Evolutionary conservation across 2,329 filamentous ascomycete species (phyloP).

Genomic region (Colletotrichum endophyticum): DNA sequence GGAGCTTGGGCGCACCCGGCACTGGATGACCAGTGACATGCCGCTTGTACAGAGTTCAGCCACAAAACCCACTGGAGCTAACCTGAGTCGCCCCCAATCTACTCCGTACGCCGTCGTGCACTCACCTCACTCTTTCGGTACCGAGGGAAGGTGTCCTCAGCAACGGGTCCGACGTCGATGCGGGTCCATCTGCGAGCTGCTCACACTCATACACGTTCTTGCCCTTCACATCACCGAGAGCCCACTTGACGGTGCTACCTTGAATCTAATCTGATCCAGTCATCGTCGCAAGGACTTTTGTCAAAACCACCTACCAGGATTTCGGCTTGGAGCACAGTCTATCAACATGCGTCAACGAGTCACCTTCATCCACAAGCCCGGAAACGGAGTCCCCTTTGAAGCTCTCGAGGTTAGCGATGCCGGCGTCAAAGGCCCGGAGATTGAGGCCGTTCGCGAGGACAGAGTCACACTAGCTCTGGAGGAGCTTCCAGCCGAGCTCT

Average conservation of each 20-base stretch:
- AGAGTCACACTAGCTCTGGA: slow-evolving; percentile 74
- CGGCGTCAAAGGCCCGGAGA: slow-evolving; percentile 57
- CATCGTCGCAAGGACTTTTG: background rate
- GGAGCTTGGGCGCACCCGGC: background rate
- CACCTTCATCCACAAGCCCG: slow-evolving; percentile 76
- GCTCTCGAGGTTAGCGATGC: slow-evolving; percentile 62
- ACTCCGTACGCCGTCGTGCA: background rate
- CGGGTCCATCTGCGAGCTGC: background rate
- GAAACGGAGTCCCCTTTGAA: slow-evolving; percentile 67
- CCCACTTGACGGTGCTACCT: background rate
- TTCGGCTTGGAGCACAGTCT: background rate
- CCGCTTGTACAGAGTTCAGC: background rate
- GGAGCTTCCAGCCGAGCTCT: slow-evolving; percentile 75
- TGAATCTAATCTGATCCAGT: background rate
- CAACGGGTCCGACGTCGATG: background rate
- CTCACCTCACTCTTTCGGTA: background rate
- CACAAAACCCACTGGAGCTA: background rate
- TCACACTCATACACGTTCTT: background rate
- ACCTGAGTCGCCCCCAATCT: background rate
- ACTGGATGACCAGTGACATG: background rate
- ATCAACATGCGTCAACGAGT: slow-evolving; percentile 75
- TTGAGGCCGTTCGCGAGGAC: slow-evolving; percentile 78
- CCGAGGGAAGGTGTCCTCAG: slow-evolving; percentile 13
- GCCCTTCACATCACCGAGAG: background rate
- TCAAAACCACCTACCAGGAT: background rate